Conservation (phyloP, 140 eudicot genomes). For the Ambrosia hybrid region DNA sequence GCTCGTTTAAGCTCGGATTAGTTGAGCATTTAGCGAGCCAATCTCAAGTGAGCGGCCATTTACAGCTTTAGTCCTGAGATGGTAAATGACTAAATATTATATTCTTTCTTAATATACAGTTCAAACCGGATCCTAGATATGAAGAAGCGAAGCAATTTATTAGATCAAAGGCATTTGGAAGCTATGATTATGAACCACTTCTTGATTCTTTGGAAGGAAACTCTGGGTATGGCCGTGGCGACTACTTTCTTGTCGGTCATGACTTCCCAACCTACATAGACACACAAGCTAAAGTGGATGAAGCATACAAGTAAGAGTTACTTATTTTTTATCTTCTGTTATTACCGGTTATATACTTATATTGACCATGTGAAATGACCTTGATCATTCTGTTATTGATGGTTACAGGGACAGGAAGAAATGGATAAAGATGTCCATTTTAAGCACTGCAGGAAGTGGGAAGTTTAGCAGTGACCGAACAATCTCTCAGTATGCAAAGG, state of each 20-base stretch:
- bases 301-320: conserved; percentile 85
- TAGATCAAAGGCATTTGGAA: conserved; percentile 95
- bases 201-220: conserved; percentile 94
- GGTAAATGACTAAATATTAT: background rate
- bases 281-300: conserved; percentile 79
- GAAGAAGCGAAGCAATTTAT: conserved; percentile 93
- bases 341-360: background rate
- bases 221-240: conserved; percentile 96
- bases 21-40: background rate
- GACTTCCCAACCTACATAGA: conserved; percentile 96
- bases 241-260: conserved; percentile 94
- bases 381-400: conserved; percentile 4
- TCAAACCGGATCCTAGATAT: conserved; percentile 92
- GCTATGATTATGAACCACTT: conserved; percentile 94
- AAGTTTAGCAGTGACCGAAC: conserved; percentile 98
- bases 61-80: background rate
- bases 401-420: conserved; percentile 81
- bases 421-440: conserved; percentile 95
- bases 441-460: conserved; percentile 99
- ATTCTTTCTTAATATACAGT: conserved; percentile 47
- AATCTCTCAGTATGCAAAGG: conserved; percentile 88
- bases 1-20: background rate
- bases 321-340: background rate
- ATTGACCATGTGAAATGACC: background rate
- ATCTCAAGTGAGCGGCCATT: background rate